These are phyloP conservation scores for Xylaria nigripes DNA, from an alignment of 495 filamentous ascomycete species.

Conservation along the genomic window DNA sequence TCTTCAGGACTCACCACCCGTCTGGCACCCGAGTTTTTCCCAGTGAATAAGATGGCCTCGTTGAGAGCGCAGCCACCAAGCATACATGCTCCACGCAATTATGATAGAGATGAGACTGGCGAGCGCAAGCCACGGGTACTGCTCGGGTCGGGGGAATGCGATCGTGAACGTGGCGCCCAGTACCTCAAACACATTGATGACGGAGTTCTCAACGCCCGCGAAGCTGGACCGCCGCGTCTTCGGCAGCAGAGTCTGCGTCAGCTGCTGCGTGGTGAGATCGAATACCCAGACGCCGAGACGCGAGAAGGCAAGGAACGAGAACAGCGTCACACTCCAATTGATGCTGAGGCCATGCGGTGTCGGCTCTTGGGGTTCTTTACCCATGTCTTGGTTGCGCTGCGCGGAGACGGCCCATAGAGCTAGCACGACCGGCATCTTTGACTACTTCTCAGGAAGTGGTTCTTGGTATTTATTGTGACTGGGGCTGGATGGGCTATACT, in stretches of 20 bases:
- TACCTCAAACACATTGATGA: constrained; percentile 36
- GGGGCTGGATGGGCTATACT: background rate
- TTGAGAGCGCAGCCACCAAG: constrained; percentile 31
- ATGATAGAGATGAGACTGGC: constrained; percentile 28
- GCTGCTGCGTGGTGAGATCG: constrained; percentile 39
- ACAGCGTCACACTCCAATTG: constrained; percentile 28
- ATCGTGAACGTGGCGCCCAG: constrained; percentile 28
- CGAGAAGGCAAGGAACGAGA: constrained; percentile 37
- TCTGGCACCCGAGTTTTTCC: constrained; percentile 15
- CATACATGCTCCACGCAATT: constrained; percentile 29
- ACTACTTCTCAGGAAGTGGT: constrained; percentile 1
- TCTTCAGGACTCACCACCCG: background rate
- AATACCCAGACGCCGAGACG: constrained; percentile 33
- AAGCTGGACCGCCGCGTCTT: constrained; percentile 33
- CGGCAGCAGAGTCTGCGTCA: constrained; percentile 34
- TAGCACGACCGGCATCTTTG: constrained; percentile 33
- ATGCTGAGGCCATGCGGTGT: constrained; percentile 10
- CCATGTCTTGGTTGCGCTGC: constrained; percentile 2
- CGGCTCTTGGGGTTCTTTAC: background rate
- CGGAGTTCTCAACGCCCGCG: constrained; percentile 35
- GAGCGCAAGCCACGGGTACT: constrained; percentile 35
- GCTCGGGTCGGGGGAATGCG: constrained; percentile 28
- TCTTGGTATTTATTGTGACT: background rate
- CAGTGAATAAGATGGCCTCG: constrained; percentile 25
- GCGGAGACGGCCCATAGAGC: constrained; percentile 27